Evolutionary conservation across 2,329 filamentous ascomycete species (phyloP).

Genomic region (Calonectria ilicicola): DNA sequence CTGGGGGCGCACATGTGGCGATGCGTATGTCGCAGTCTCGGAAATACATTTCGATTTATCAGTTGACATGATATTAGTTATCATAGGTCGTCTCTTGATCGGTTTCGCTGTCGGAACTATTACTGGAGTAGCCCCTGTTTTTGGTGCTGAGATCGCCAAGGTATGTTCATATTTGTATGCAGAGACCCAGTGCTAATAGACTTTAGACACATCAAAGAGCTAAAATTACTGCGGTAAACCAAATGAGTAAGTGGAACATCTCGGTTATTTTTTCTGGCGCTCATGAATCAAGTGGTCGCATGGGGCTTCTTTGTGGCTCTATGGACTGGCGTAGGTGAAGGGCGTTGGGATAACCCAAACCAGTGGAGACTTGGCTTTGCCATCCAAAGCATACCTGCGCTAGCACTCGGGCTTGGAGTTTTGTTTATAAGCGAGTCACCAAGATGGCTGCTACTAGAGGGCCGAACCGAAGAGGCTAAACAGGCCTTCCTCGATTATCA

Average conservation of each 20-base stretch:
- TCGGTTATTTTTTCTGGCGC: not conserved
- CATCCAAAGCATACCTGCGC: conserved; percentile 49
- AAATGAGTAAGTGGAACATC: conserved; percentile 49
- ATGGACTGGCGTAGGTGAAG: conserved; percentile 54
- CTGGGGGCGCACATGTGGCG: conserved; percentile 53
- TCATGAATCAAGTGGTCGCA: conserved; percentile 49
- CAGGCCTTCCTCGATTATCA: conserved; percentile 50
- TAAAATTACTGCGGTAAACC: conserved; percentile 54
- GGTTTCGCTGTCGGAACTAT: conserved; percentile 55
- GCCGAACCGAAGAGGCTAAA: conserved; percentile 50
- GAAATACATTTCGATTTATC: not conserved
- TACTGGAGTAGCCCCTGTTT: conserved; percentile 55
- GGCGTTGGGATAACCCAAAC: conserved; percentile 51
- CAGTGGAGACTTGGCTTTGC: conserved; percentile 55
- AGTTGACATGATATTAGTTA: conserved; percentile 41
- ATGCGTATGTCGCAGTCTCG: conserved; percentile 48
- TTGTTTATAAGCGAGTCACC: conserved; percentile 52
- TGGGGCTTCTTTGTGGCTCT: conserved; percentile 56
- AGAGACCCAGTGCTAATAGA: not conserved
- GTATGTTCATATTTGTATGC: conserved; percentile 27
- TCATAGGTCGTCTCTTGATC: conserved; percentile 52
- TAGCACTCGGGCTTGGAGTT: conserved; percentile 49
- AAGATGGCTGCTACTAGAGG: conserved; percentile 51
- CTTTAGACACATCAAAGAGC: conserved; percentile 51
- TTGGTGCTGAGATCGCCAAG: conserved; percentile 56